Evolutionary conservation across 1,139 yeast genomes (phyloP), one percentile per base, ranked within the genome.

Genomic region (Wickerhamomyces sp.): DNA sequence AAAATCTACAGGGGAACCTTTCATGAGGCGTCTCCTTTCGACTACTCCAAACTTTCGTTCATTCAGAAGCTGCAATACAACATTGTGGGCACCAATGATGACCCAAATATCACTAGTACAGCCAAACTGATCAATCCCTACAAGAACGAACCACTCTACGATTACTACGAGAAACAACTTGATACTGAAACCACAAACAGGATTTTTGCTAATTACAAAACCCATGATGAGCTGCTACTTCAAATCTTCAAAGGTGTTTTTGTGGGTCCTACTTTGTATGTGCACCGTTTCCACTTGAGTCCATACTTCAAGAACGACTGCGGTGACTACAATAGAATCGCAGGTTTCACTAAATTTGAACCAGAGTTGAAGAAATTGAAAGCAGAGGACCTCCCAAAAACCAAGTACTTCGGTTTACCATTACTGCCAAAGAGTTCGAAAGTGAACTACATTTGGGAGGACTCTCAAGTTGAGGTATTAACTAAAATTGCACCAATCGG

Each of bases 191-290:
- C 42, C 7, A 45, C 50, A 3, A 31, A 33, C 14, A 33, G 30
- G 25, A 36, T 49, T 13, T 28, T 49, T 10, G 16, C 21, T 4
- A 47, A 45, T 28, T 46, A 38, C 26, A 42, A 39, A 35, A 40
- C 47, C 10, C 42, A 40, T 28, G 51, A 49, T 7, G 52, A 46
- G 23, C 16, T 47, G 3, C 31, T 49, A 12, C 37, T 36, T 13
- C 39, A 41, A 1, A 35, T 49, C 25, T 47, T 47, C 25, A 45
- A 35, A 19, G 51, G 49, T 1, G 31, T 42, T 11, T 46, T 47
- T 24, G 18, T 35, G 12, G 51, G 52, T n/a, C 49, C 51, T 16
- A 44, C 51, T 6, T 28, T 49, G 8, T 40, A 37, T 36, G 42
- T 46, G 11, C 52, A 49, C 30, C 38, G 50, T 37, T 42, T 39